Base-by-base conservation (phyloP, 169 alveolate species). In the Eimeria maxima region DNA sequence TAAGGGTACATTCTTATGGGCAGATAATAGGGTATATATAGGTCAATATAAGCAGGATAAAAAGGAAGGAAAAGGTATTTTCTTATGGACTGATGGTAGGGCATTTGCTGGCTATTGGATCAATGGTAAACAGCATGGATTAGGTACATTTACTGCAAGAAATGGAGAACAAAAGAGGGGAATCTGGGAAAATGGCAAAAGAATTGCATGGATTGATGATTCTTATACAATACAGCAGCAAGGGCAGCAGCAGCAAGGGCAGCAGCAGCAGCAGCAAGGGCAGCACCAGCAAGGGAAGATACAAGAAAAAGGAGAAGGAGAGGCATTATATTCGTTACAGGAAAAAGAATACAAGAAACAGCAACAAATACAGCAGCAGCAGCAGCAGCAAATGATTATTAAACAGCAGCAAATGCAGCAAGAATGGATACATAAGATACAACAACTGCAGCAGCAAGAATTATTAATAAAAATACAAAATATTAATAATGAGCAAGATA, bases 21-120 rank as follows among this genome's bases (percentile, higher is more conserved):
- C 97, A 33, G 98, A 96, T 83, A 98, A 98, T 33, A 92, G 98
- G 69, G 87, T 97, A 93, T 98, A 97, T 95, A 97, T 96, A 22
- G 99, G 99, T 24, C 96, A 93, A 57, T 97, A 97, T 88, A 96
- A 96, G 67, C 96, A 97, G 73, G 98, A 98, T 95, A 97, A 97
- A 90, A 97, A 97, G 88, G 98, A 98, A 69, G 99, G 99, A 22
- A 89, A 96, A 22, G 99, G 99, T 27, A 96, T 95, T 90, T 97
- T 76, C 60, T 42, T 88, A n/a, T 96, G 97, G 96, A 29, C 93
- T 1, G 96, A 95, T 71, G 97, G 97, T 0, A 45, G 97, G 33
- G 44, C 89, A 7, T 95, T 94, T 73, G 45, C 44, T 20, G 98
- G 98, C 55, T 94, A 95, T 24, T 97, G 98, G 98, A 65, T 78